phyloP scores from a whole-genome alignment of 2,329 filamentous ascomycete genomes.

The Neopestalotiopsis sp. region DNA sequence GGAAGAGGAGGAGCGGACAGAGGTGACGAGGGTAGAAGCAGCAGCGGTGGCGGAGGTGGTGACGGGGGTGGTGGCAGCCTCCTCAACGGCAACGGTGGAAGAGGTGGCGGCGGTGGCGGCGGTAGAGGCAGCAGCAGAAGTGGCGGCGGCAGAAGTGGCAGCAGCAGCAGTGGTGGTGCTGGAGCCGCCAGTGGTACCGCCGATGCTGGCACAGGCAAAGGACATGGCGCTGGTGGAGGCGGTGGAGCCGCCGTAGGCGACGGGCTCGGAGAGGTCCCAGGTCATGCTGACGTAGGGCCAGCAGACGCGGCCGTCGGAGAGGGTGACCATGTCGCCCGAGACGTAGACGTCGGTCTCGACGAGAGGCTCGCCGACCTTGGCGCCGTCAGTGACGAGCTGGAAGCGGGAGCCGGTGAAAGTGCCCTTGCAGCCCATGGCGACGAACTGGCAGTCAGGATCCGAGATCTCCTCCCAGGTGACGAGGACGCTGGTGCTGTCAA shows the following conservation, averaged over 20 bases:
- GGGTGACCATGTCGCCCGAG: constrained; percentile 67
- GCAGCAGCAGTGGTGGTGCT: constrained; percentile 4
- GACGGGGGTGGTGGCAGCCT: not conserved
- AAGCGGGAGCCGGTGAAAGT: constrained; percentile 63
- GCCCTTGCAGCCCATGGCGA: constrained; percentile 66
- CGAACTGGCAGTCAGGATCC: constrained; percentile 57
- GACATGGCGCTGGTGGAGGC: constrained; percentile 50
- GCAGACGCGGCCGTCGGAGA: constrained; percentile 63
- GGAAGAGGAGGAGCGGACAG: constrained; percentile 5
- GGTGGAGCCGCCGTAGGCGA: constrained; percentile 26
- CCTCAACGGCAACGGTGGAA: not conserved
- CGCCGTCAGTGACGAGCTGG: constrained; percentile 60
- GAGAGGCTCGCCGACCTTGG: constrained; percentile 56
- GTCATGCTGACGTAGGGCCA: constrained; percentile 66
- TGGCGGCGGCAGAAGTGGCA: constrained; percentile 9
- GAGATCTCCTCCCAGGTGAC: constrained; percentile 68
- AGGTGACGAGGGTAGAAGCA: constrained; percentile 10
- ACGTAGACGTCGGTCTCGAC: constrained; percentile 60
- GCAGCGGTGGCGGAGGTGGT: not conserved
- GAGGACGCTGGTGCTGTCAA: constrained; percentile 52
- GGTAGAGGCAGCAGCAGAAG: not conserved
- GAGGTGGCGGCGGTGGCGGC: not conserved
- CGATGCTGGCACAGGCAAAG: constrained; percentile 53
- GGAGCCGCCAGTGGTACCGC: constrained; percentile 14
- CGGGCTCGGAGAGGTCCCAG: constrained; percentile 49